Percentiles rank a stretch among this genome's conserved stretches.
Evolutionary conservation across 1,284 basidiomycete genomes (phyloP).

Genomic region (Cryptococcus neoformans): DNA sequence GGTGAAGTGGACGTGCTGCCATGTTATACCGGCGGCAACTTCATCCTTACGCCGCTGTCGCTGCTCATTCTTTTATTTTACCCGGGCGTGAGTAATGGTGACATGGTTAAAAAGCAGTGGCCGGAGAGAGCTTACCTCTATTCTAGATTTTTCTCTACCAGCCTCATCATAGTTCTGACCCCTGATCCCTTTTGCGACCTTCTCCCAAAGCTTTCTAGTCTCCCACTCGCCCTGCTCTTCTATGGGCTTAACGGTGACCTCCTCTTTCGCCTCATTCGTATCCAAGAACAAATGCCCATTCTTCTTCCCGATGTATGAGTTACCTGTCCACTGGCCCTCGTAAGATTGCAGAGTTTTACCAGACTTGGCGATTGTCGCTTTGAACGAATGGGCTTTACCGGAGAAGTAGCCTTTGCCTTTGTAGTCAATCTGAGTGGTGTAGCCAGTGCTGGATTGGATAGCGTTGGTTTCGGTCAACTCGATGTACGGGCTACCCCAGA

Average conservation of each 20-base stretch:
- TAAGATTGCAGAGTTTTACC: conserved; percentile 57
- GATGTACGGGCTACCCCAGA: conserved; percentile 58
- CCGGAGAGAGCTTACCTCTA: conserved; percentile 63
- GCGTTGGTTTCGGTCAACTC: conserved; percentile 81
- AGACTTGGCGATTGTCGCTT: conserved; percentile 63
- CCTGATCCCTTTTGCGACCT: conserved; percentile 86
- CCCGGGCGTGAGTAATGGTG: neutral
- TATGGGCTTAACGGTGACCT: conserved; percentile 64
- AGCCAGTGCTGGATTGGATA: conserved; percentile 78
- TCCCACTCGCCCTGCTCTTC: conserved; percentile 76
- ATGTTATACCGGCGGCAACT: conserved; percentile 63
- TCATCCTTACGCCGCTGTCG: conserved; percentile 86
- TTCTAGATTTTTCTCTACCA: conserved; percentile 80
- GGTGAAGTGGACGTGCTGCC: conserved; percentile 74
- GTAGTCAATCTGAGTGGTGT: conserved; percentile 76
- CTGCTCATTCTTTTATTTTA: conserved; percentile 71
- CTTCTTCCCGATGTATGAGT: conserved; percentile 57
- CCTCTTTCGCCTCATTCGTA: conserved; percentile 57
- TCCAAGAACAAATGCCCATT: conserved; percentile 54
- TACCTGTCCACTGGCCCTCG: conserved; percentile 87
- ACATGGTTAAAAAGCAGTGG: too few species aligned
- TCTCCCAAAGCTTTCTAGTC: conserved; percentile 79
- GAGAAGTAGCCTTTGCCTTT: conserved; percentile 94
- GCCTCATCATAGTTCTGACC: conserved; percentile 91
- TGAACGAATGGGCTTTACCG: conserved; percentile 91